Percentiles rank a stretch among this genome's conserved stretches.
These are phyloP conservation scores for Diaporthe vaccinii DNA, from an alignment of 2,329 filamentous ascomycete genomes.

Conservation along the genomic window DNA sequence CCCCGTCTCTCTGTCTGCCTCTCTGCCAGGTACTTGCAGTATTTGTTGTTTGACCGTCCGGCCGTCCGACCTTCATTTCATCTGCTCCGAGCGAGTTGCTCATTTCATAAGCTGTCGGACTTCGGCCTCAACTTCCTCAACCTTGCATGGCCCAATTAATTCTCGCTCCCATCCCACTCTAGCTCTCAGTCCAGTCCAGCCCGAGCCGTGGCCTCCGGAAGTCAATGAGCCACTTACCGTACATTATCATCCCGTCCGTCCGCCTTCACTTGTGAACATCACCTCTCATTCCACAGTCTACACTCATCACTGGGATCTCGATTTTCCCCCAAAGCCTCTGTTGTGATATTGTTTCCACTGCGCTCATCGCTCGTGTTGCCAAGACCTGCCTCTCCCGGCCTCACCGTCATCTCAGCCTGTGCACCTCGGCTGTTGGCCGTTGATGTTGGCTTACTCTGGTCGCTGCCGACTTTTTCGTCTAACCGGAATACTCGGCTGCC, in stretches of 20 bases:
- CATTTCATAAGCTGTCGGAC: slow-evolving; percentile 23
- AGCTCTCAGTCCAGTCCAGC: neutral
- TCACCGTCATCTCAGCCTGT: slow-evolving; percentile 30
- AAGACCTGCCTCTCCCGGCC: slow-evolving; percentile 1
- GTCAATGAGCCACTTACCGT: slow-evolving; percentile 15
- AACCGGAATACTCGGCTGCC: slow-evolving; percentile 35
- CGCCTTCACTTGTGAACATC: neutral
- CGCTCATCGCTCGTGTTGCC: neutral
- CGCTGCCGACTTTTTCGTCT: slow-evolving; percentile 10
- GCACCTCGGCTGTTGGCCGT: slow-evolving; percentile 15
- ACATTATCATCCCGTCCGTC: slow-evolving; percentile 11
- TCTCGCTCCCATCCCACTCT: neutral
- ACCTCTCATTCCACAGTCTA: neutral
- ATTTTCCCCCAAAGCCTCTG: neutral
- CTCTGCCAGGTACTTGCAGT: neutral
- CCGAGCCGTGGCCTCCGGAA: slow-evolving; percentile 27
- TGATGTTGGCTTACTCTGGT: slow-evolving; percentile 5
- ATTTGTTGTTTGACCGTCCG: slow-evolving; percentile 1
- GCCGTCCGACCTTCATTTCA: neutral
- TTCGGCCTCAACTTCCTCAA: slow-evolving; percentile 13
- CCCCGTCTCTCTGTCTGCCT: neutral
- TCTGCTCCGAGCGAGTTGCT: slow-evolving; percentile 20
- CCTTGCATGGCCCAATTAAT: slow-evolving; percentile 10
- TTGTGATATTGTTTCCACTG: neutral
- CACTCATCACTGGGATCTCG: neutral